phyloP scores from a whole-genome alignment of 345 rosid species.

The Eucalyptus melliodora region DNA sequence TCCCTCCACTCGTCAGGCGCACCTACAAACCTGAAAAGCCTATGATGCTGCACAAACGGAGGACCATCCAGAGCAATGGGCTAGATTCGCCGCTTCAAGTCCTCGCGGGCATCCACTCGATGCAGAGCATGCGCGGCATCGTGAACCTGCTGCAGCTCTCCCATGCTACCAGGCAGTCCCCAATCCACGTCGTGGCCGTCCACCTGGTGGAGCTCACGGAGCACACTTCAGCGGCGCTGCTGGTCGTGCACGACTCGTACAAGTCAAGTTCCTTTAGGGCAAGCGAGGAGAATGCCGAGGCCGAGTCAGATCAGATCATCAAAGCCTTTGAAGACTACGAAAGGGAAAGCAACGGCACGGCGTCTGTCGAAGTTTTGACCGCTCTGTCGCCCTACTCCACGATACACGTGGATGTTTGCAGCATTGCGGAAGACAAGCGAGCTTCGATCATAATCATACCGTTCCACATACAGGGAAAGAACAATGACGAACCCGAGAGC shows the following conservation, averaged over 20 bases:
- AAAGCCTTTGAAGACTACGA: slow-evolving; percentile 17
- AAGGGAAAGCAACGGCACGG: background rate
- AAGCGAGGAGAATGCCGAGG: background rate
- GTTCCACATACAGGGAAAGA: slow-evolving; percentile 22
- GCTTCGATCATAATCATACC: slow-evolving; percentile 41
- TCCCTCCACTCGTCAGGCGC: slow-evolving; percentile 17
- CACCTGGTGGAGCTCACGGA: slow-evolving; percentile 47
- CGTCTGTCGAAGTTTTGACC: slow-evolving; percentile 24
- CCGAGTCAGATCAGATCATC: slow-evolving; percentile 18
- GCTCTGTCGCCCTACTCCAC: slow-evolving; percentile 42
- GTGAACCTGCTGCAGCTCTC: slow-evolving; percentile 32
- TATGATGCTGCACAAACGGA: slow-evolving; percentile 3
- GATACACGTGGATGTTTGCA: slow-evolving; percentile 54
- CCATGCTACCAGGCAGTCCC: slow-evolving; percentile 21
- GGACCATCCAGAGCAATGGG: slow-evolving; percentile 23
- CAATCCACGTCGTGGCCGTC: slow-evolving; percentile 19
- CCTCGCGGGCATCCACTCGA: slow-evolving; percentile 22
- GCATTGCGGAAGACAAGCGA: slow-evolving; percentile 49
- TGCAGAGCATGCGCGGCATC: slow-evolving; percentile 11
- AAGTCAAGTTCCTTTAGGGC: background rate
- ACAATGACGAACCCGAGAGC: slow-evolving; percentile 21
- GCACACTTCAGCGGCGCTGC: slow-evolving; percentile 24
- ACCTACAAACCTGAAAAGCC: slow-evolving; percentile 13
- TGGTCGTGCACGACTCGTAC: slow-evolving; percentile 32
- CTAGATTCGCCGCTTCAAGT: slow-evolving; percentile 19